Evolutionary conservation across 805 yeast genomes (phyloP).

Genomic region (Candida parachauliodes): DNA sequence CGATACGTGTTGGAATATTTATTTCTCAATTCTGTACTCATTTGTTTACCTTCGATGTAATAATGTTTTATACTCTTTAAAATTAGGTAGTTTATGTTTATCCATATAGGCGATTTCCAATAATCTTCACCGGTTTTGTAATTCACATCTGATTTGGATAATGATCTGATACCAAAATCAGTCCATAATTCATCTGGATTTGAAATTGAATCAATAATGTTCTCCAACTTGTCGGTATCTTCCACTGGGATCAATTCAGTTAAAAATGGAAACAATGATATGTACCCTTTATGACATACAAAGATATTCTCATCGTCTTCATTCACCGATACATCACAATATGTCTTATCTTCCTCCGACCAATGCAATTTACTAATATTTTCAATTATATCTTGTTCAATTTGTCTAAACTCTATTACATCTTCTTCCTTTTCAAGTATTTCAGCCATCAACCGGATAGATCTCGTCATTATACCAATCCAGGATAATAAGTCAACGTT

Average conservation of each 20-base stretch:
- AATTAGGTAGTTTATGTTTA: slow-evolving; percentile 81
- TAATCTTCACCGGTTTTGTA: slow-evolving; percentile 85
- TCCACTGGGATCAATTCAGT: slow-evolving; percentile 55
- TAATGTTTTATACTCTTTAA: slow-evolving; percentile 69
- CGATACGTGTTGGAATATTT: slow-evolving; percentile 42
- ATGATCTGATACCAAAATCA: slow-evolving; percentile 73
- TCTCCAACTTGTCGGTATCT: slow-evolving; percentile 42
- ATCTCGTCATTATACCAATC: slow-evolving; percentile 89
- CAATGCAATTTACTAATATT: slow-evolving; percentile 80
- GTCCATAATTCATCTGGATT: slow-evolving; percentile 78
- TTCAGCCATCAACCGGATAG: slow-evolving; percentile 71
- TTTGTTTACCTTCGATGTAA: slow-evolving; percentile 23
- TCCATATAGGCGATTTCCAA: slow-evolving; percentile 96
- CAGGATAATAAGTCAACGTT: slow-evolving; percentile 88
- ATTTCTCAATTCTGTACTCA: slow-evolving; percentile 37
- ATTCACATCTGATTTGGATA: slow-evolving; percentile 60
- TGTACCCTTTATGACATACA: slow-evolving; percentile 89
- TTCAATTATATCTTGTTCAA: slow-evolving; percentile 52
- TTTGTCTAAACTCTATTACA: slow-evolving; percentile 45
- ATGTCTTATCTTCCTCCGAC: slow-evolving; percentile 61
- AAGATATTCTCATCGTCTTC: slow-evolving; percentile 60
- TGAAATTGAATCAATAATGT: slow-evolving; percentile 53
- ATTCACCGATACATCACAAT: slow-evolving; percentile 81
- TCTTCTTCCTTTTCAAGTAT: slow-evolving; percentile 60
- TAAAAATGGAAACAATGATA: slow-evolving; percentile 80